A percentile compares a stretch with the other conserved stretches of the same genome.
phyloP scores from a whole-genome alignment of 371 early-diverging fungal species.

The Mucor piriformis region DNA sequence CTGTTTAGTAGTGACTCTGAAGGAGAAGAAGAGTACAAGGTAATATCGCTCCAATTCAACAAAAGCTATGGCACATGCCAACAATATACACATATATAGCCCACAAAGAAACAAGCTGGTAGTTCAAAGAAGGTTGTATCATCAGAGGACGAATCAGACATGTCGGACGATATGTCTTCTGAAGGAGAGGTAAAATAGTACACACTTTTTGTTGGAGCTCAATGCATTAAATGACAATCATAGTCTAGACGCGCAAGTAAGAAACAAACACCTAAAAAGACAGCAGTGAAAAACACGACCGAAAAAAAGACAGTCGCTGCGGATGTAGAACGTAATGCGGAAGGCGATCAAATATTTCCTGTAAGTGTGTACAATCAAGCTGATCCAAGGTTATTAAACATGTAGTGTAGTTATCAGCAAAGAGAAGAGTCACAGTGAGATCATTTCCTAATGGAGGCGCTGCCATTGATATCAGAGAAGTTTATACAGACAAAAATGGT shows the following conservation, averaged over 20 bases:
- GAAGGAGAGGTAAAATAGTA: neutral
- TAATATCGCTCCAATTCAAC: too few species aligned
- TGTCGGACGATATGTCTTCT: neutral
- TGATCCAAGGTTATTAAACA: neutral
- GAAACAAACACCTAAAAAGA: neutral
- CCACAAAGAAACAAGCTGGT: neutral
- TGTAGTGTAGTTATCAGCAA: conserved; percentile 19
- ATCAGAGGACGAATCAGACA: neutral
- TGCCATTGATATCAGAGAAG: conserved; percentile 32
- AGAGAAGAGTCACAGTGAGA: conserved; percentile 28
- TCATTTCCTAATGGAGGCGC: conserved; percentile 20
- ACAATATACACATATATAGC: neutral
- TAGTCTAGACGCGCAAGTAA: too few species aligned
- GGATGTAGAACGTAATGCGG: neutral
- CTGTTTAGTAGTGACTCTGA: conserved; percentile 4
- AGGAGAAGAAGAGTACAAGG: conserved; percentile 17
- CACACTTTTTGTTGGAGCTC: too few species aligned
- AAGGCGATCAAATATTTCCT: neutral
- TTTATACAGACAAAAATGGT: conserved; percentile 21
- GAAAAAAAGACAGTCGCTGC: neutral
- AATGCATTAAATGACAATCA: too few species aligned
- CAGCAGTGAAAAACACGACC: neutral
- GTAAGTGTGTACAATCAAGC: neutral
- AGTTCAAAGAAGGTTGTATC: neutral
- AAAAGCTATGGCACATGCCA: neutral